phyloP scores from a whole-genome alignment of 2,329 filamentous ascomycete genomes.

The Grosmannia clavigera region DNA sequence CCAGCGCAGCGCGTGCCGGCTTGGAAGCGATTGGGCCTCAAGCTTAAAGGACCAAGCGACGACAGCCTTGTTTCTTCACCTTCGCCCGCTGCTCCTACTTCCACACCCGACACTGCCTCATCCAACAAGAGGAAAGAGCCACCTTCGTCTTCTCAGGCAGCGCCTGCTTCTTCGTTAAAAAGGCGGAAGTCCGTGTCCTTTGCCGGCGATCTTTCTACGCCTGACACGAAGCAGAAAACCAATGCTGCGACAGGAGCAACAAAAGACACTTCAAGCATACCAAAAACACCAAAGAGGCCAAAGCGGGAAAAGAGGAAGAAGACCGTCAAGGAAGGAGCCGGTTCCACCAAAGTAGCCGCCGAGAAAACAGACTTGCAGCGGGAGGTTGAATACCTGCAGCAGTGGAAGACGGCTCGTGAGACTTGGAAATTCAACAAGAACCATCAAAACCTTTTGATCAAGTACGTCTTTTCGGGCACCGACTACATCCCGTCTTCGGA shows the following conservation, averaged over 20 bases:
- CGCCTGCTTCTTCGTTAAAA: constrained; percentile 10
- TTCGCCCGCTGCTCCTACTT: constrained; percentile 8
- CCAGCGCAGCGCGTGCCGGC: constrained; percentile 38
- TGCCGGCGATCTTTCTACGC: constrained; percentile 11
- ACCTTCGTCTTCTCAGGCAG: constrained; percentile 1
- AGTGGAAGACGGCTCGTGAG: constrained; percentile 57
- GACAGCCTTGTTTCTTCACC: constrained; percentile 17
- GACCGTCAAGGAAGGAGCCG: constrained; percentile 19
- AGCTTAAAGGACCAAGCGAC: constrained; percentile 35
- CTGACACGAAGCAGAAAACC: constrained; percentile 24
- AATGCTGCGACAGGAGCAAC: not conserved
- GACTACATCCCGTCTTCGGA: constrained; percentile 57
- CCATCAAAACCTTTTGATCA: constrained; percentile 72
- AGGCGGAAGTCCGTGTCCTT: constrained; percentile 38
- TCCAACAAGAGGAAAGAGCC: constrained; percentile 9
- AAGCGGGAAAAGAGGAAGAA: constrained; percentile 12
- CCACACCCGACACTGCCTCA: not conserved
- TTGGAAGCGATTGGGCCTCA: constrained; percentile 52
- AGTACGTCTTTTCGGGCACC: constrained; percentile 63
- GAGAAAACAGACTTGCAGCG: constrained; percentile 39
- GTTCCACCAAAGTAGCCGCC: constrained; percentile 16
- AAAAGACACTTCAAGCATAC: constrained; percentile 12
- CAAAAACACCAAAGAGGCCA: not conserved
- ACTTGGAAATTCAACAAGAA: constrained; percentile 97
- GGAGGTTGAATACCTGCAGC: constrained; percentile 63